Conservation (phyloP, 768 basidiomycete genomes). For the Wakefieldia striispora region DNA sequence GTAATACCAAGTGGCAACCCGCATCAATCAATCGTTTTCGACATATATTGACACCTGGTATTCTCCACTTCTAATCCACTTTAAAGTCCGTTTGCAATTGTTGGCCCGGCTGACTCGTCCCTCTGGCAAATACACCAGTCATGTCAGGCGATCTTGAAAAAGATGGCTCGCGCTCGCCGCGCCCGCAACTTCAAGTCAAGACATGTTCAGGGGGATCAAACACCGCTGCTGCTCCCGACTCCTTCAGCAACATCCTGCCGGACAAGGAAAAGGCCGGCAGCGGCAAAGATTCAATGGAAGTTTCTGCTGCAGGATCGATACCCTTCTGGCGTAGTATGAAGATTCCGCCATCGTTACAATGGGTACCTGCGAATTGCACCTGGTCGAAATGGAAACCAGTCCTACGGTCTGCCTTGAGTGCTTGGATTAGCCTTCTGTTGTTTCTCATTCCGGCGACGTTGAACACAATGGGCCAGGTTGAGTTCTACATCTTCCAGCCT, state of each 20-base stretch:
- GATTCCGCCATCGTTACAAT: slow-evolving; percentile 39
- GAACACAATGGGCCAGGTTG: slow-evolving; percentile 55
- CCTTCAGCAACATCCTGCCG: neutral
- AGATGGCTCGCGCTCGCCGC: neutral
- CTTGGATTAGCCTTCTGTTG: slow-evolving; percentile 58
- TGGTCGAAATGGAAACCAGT: slow-evolving; percentile 63
- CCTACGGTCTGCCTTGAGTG: slow-evolving; percentile 58
- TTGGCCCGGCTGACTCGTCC: neutral
- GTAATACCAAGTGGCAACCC: too few relatives aligned
- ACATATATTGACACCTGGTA: too few relatives aligned
- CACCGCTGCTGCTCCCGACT: neutral
- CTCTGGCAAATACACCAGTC: neutral
- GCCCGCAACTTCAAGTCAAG: slow-evolving; percentile 10
- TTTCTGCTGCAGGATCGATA: neutral
- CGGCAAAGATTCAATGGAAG: neutral
- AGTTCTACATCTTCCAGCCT: neutral
- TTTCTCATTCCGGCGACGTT: slow-evolving; percentile 55
- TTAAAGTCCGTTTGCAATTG: too few relatives aligned
- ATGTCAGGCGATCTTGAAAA: slow-evolving; percentile 11
- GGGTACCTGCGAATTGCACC: slow-evolving; percentile 57
- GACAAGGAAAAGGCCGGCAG: neutral
- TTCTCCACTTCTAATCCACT: neutral
- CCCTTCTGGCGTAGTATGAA: neutral
- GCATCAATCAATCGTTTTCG: too few relatives aligned
- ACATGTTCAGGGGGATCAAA: neutral